These are phyloP conservation scores for Schoenoplectus triqueter DNA, from an alignment of 202 grass and related monocot species.

Conservation along the genomic window DNA sequence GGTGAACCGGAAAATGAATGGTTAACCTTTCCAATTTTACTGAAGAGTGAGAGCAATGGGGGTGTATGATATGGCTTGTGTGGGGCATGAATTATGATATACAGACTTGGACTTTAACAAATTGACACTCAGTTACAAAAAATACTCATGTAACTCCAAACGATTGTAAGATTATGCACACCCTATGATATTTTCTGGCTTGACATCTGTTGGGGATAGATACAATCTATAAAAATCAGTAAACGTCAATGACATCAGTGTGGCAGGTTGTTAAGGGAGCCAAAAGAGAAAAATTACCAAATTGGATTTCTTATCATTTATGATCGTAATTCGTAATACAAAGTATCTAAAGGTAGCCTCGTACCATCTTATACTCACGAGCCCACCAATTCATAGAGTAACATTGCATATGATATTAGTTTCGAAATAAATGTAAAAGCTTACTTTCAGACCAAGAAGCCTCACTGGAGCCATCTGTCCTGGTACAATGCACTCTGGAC, in stretches of 20 bases:
- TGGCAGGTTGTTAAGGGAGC: not conserved
- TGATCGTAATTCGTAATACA: not conserved
- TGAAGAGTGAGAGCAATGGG: not conserved
- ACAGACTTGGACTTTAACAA: not conserved
- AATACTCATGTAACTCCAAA: not conserved
- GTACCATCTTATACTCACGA: too few species aligned
- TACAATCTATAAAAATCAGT: not conserved
- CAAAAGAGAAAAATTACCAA: not conserved
- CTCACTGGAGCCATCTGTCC: constrained; percentile 76
- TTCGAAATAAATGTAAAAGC: not conserved
- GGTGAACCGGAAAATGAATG: not conserved
- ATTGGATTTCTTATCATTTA: not conserved
- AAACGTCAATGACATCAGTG: not conserved
- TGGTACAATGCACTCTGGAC: constrained; percentile 93
- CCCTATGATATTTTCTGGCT: not conserved
- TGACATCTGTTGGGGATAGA: not conserved
- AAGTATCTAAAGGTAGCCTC: not conserved
- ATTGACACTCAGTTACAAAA: not conserved
- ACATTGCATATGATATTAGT: not conserved
- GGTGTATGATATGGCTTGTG: not conserved
- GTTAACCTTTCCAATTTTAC: not conserved
- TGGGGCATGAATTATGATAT: not conserved
- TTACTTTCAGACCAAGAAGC: constrained; percentile 90
- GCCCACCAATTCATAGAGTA: too few species aligned
- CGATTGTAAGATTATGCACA: constrained; percentile 9